Conservation (phyloP, 2,329 filamentous ascomycete genomes). For the Rhexocercosporidium sp. region DNA sequence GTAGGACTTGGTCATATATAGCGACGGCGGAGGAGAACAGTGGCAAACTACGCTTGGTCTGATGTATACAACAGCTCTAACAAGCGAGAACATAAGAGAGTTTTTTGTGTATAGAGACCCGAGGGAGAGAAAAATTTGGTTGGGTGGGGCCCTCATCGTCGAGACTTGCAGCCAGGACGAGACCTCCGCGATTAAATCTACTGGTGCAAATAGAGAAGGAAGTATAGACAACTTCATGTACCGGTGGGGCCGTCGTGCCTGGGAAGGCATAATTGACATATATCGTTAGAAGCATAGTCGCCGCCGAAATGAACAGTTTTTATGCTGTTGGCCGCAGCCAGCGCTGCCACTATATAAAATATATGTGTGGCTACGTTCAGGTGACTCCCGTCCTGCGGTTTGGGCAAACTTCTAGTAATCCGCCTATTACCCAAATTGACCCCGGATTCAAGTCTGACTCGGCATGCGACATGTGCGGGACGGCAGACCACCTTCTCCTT, state of each 20-base stretch:
- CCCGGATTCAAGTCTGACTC: conserved; percentile 26
- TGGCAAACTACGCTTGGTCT: conserved; percentile 18
- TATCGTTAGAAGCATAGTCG: conserved; percentile 28
- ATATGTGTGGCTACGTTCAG: conserved; percentile 22
- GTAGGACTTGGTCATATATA: conserved; percentile 16
- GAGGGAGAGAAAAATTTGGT: conserved; percentile 27
- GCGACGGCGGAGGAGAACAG: conserved; percentile 10
- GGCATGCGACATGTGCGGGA: conserved; percentile 24
- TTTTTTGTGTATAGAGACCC: conserved; percentile 24
- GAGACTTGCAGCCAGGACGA: conserved; percentile 21
- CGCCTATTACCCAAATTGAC: conserved; percentile 30
- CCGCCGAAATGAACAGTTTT: conserved; percentile 34
- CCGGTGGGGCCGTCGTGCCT: conserved; percentile 20
- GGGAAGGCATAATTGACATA: conserved; percentile 30
- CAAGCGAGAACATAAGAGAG: conserved; percentile 24
- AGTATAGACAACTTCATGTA: conserved; percentile 29
- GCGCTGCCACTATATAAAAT: conserved; percentile 15
- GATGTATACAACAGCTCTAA: conserved; percentile 25
- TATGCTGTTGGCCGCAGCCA: conserved; percentile 19
- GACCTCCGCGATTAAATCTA: conserved; percentile 12
- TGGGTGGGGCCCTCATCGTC: conserved; percentile 19
- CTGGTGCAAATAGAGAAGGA: conserved; percentile 18
- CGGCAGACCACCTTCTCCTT: conserved; percentile 19
- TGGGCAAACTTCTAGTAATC: conserved; percentile 19
- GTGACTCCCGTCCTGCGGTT: conserved; percentile 18